A percentile compares a stretch with the other conserved stretches of the same genome.
These are phyloP conservation scores for Exophiala mesophila DNA, from an alignment of 2,329 filamentous ascomycete genomes.

Conservation along the genomic window DNA sequence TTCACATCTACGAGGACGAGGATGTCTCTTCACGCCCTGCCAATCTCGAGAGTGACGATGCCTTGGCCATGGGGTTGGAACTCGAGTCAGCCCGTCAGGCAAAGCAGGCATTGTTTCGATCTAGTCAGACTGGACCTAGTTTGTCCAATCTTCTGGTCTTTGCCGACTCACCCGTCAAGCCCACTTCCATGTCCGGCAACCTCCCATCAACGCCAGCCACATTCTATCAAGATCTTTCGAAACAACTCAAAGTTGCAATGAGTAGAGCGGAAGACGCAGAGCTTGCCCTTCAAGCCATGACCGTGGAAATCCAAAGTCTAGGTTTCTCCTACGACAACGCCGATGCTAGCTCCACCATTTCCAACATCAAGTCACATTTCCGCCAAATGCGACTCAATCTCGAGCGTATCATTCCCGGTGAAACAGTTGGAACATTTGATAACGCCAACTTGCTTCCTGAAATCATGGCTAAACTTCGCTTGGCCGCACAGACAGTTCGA, in stretches of 20 bases:
- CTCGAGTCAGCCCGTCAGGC: slow-evolving; percentile 37
- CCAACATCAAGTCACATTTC: slow-evolving; percentile 37
- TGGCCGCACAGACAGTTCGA: slow-evolving; percentile 28
- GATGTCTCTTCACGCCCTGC: slow-evolving; percentile 21
- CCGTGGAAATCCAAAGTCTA: slow-evolving; percentile 34
- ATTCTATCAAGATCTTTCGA: slow-evolving; percentile 36
- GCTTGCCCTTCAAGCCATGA: slow-evolving; percentile 33
- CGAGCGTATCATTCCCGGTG: slow-evolving; percentile 41
- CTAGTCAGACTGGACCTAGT: slow-evolving; percentile 23
- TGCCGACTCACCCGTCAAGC: slow-evolving; percentile 22
- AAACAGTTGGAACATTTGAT: slow-evolving; percentile 36
- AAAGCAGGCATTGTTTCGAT: slow-evolving; percentile 37
- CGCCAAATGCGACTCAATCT: slow-evolving; percentile 41
- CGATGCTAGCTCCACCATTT: slow-evolving; percentile 30
- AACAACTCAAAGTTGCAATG: slow-evolving; percentile 34
- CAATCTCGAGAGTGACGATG: slow-evolving; percentile 26
- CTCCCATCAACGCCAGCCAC: slow-evolving; percentile 35
- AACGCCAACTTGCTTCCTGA: slow-evolving; percentile 38
- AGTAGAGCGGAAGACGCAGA: slow-evolving; percentile 37
- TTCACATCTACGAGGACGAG: slow-evolving; percentile 27
- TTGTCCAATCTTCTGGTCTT: slow-evolving; percentile 20
- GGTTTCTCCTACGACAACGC: slow-evolving; percentile 36
- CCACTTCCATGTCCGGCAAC: slow-evolving; percentile 22
- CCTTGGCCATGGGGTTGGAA: slow-evolving; percentile 32
- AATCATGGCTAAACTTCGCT: slow-evolving; percentile 36